Conservation (phyloP, 495 filamentous ascomycete species). For the Daldinia vernicosa region DNA sequence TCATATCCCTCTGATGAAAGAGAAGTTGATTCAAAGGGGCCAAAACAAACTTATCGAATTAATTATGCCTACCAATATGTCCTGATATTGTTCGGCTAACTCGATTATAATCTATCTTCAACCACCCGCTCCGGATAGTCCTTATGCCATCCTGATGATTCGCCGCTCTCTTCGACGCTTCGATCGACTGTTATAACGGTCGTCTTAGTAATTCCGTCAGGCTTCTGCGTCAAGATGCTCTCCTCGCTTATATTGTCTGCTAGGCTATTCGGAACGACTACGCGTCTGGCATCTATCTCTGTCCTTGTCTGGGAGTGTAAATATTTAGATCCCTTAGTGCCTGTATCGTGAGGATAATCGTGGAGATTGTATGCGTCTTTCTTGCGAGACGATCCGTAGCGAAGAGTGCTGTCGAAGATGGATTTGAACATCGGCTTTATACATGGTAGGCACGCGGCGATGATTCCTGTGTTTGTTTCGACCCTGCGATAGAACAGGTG, state of each 20-base stretch:
- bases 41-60: not conserved
- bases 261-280: not conserved
- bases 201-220: constrained; percentile 21
- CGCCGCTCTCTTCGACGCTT: not conserved
- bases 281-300: constrained; percentile 4
- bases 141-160: constrained; percentile 8
- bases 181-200: constrained; percentile 19
- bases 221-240: not conserved
- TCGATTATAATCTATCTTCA: constrained; percentile 9
- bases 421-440: constrained; percentile 20
- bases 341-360: not conserved
- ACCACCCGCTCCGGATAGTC: not conserved
- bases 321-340: constrained; percentile 7
- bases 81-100: not conserved
- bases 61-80: not conserved
- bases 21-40: too few relatives aligned
- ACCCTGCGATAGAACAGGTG: not conserved
- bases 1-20: too few relatives aligned
- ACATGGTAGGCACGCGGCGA: constrained; percentile 16
- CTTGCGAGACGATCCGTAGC: constrained; percentile 17
- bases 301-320: constrained; percentile 1
- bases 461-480: constrained; percentile 26
- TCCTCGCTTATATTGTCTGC: constrained; percentile 16
- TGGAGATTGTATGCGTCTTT: constrained; percentile 11
- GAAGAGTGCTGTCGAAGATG: constrained; percentile 9